Conservation (phyloP, 2,329 filamentous ascomycete species). For the Xylariaceae sp. region DNA sequence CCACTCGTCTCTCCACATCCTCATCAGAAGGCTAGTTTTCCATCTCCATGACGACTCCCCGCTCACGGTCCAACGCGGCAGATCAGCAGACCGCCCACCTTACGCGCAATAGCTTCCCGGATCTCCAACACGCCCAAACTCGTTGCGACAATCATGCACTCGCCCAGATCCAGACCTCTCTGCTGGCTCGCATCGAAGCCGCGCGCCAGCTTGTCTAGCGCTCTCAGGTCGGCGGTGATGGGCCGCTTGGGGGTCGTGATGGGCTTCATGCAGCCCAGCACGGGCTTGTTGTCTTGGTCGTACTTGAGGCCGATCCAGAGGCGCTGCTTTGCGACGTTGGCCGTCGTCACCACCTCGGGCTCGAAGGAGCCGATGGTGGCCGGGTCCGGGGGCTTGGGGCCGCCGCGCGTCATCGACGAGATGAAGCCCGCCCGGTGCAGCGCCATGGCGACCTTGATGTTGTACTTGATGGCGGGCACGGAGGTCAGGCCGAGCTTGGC, state of each 20-base stretch:
- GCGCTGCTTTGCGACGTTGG: conserved; percentile 68
- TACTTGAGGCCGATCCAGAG: conserved; percentile 92
- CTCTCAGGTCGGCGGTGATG: conserved; percentile 58
- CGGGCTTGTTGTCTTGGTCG: conserved; percentile 68
- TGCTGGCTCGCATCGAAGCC: conserved; percentile 61
- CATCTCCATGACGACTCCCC: background rate
- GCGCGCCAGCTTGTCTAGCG: conserved; percentile 60
- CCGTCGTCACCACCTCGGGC: conserved; percentile 56
- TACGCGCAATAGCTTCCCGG: conserved; percentile 74
- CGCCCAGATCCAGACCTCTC: conserved; percentile 66
- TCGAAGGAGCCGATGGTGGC: conserved; percentile 42
- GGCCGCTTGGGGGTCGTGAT: conserved; percentile 70
- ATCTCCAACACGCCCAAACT: conserved; percentile 73
- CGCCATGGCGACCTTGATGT: conserved; percentile 68
- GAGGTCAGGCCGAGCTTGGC: conserved; percentile 82
- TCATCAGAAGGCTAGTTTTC: too few relatives aligned
- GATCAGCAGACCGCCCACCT: conserved; percentile 72
- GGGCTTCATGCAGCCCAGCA: conserved; percentile 60
- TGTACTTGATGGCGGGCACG: conserved; percentile 72
- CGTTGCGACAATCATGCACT: conserved; percentile 76
- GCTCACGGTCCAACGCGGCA: conserved; percentile 53
- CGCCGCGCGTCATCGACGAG: conserved; percentile 68
- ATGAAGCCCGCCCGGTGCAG: conserved; percentile 81
- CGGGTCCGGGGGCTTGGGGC: conserved; percentile 49
- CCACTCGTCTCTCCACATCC: background rate